These are phyloP conservation scores for Penicillium herquei DNA, from an alignment of 495 filamentous ascomycete genomes.

Conservation along the genomic window DNA sequence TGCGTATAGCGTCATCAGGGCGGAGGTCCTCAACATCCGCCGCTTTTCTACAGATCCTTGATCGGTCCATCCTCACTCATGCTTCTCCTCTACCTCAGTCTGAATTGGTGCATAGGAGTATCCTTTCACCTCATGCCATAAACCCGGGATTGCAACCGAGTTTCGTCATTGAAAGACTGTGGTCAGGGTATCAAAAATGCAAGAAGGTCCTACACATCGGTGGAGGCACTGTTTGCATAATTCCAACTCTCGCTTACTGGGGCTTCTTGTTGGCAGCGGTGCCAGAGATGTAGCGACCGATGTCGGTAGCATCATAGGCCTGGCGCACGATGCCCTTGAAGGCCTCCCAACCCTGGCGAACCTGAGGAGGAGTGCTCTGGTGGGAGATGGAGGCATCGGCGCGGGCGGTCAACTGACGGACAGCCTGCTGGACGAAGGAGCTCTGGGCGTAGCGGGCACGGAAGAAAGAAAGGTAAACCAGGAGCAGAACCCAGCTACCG, in stretches of 20 bases:
- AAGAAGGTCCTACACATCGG: neutral
- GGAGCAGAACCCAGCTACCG: slow-evolving; percentile 83
- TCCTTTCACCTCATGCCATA: neutral
- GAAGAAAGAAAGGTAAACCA: slow-evolving; percentile 87
- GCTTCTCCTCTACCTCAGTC: neutral
- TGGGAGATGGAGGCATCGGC: slow-evolving; percentile 79
- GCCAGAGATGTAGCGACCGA: slow-evolving; percentile 65
- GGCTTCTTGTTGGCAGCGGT: slow-evolving; percentile 54
- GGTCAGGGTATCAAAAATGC: neutral
- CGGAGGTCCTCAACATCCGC: slow-evolving; percentile 19
- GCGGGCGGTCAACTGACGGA: slow-evolving; percentile 68
- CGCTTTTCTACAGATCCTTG: slow-evolving; percentile 25
- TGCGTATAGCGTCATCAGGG: slow-evolving; percentile 33
- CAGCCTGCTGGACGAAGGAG: slow-evolving; percentile 79
- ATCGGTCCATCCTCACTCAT: slow-evolving; percentile 4
- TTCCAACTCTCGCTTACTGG: slow-evolving; percentile 35
- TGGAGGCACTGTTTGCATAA: neutral
- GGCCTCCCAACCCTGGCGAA: slow-evolving; percentile 75
- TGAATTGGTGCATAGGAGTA: neutral
- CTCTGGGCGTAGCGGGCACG: slow-evolving; percentile 89
- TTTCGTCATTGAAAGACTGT: neutral
- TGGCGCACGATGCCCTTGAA: slow-evolving; percentile 72
- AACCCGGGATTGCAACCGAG: neutral
- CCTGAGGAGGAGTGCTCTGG: slow-evolving; percentile 83
- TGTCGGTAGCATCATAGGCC: slow-evolving; percentile 76